Base-by-base conservation (phyloP, 257 asterid species). In the Solanum neorickii region DNA sequence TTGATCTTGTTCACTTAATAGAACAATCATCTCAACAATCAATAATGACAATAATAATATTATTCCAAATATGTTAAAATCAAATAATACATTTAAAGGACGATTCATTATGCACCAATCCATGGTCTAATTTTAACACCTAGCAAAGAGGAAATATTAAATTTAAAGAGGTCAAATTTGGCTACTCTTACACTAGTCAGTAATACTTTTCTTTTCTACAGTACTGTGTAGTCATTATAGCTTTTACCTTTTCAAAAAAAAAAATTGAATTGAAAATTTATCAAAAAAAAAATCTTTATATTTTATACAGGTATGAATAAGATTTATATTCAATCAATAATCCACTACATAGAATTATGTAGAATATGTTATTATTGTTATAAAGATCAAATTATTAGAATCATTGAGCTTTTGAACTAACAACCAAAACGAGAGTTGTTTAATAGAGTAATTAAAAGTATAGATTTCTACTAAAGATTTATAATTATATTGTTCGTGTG, bases 381-480 rank as follows among this genome's bases (percentile, higher is more conserved):
- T 0, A 2, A 12, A 0, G 8, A 11, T 11, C 0, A 65, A n/a
- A 5, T n/a, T n/a, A 4, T n/a, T 11, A n/a, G 3, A 23, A n/a
- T 2, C 5, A 65, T 25, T 65, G 33, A 11, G 20, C n/a, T 65
- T 2, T 25, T 25, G 73, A 25, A 65, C 9, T 25, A 65, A 65
- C 33, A 12, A 2, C 18, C 33, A 65, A 65, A 1, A 12, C 33
- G 9, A 12, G 18, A n/a, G 35, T 65, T n/a, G 5, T 25, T n/a
- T 62, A 62, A 62, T 31, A 23, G 29, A 62, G 31, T 65, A n/a
- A 49, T 49, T 52, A 52, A 33, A 33, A 52, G 0, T 10, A 62
- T 62, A 62, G 8, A 23, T n/a, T 23, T 23, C 1, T 10, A 62
- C 16, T 5, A 60, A 23, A n/a, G 33, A 65, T 11, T 11, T 65